Evolutionary conservation across 371 early-diverging fungal species (phyloP).

Genomic region (Syncephalastrum contaminatum): DNA sequence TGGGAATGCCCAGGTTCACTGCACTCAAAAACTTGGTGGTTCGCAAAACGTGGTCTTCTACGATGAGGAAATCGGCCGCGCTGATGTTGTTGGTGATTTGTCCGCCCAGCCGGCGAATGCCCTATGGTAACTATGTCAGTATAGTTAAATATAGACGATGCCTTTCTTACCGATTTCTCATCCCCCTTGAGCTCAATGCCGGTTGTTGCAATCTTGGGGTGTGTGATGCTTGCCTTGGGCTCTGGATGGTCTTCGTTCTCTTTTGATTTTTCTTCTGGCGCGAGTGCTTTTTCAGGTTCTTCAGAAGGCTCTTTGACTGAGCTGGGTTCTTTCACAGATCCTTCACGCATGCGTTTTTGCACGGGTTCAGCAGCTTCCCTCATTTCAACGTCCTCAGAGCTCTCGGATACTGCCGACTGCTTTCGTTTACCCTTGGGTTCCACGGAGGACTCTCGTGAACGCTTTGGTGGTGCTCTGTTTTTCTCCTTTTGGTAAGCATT

Average conservation of each 20-base stretch:
- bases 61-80: conserved; percentile 17
- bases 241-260: not conserved
- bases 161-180: conserved; percentile 6
- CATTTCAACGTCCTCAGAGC: too few relatives aligned
- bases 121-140: conserved; percentile 3
- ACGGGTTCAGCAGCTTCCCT: too few relatives aligned
- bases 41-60: conserved; percentile 11
- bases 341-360: too few relatives aligned
- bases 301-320: too few relatives aligned
- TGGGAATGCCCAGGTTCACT: conserved; percentile 21
- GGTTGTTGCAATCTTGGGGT: conserved; percentile 5
- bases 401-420: too few relatives aligned
- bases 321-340: too few relatives aligned
- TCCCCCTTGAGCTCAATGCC: conserved; percentile 3
- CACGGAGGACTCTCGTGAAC: not conserved
- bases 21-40: conserved; percentile 29
- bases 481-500: conserved; percentile 54
- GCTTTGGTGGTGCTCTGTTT: conserved; percentile 3
- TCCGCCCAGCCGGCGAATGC: conserved; percentile 10
- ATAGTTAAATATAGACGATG: not conserved
- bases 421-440: too few relatives aligned
- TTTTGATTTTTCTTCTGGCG: not conserved
- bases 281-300: not conserved
- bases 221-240: too few relatives aligned
- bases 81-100: conserved; percentile 9